Evolutionary conservation across 2,329 filamentous ascomycete species (phyloP).

Genomic region (Colletotrichum plurivorum): DNA sequence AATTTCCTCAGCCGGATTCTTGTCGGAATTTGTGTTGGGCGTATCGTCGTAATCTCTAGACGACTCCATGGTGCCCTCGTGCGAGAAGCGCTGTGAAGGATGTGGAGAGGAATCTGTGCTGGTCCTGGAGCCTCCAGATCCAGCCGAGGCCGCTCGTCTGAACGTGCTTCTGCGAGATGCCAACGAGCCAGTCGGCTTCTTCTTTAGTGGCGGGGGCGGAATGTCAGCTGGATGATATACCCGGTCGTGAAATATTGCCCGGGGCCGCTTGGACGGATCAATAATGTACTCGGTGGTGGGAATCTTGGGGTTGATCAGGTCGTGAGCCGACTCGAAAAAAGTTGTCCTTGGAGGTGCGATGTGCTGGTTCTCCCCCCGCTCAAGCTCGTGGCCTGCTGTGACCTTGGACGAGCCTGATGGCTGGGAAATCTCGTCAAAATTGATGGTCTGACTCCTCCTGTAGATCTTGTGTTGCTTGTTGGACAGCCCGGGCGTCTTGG

Average conservation of each 20-base stretch:
- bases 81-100: slow-evolving; percentile 50
- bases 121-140: slow-evolving; percentile 39
- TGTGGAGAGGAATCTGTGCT: slow-evolving; percentile 41
- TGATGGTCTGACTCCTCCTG: slow-evolving; percentile 82
- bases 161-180: slow-evolving; percentile 51
- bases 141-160: slow-evolving; percentile 40
- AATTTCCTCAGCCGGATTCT: slow-evolving; percentile 53
- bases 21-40: slow-evolving; percentile 61
- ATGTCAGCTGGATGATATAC: slow-evolving; percentile 96
- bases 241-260: slow-evolving; percentile 96
- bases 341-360: slow-evolving; percentile 89
- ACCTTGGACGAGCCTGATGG: slow-evolving; percentile 55
- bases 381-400: slow-evolving; percentile 65
- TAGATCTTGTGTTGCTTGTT: slow-evolving; percentile 80
- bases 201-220: slow-evolving; percentile 81
- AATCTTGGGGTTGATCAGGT: slow-evolving; percentile 90
- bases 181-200: slow-evolving; percentile 56
- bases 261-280: slow-evolving; percentile 83
- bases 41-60: slow-evolving; percentile 68
- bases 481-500: slow-evolving; percentile 63
- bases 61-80: slow-evolving; percentile 60
- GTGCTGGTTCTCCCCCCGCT: slow-evolving; percentile 60
- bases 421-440: slow-evolving; percentile 55
- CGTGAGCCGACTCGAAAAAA: slow-evolving; percentile 94
- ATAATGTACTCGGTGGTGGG: slow-evolving; percentile 86